Evolutionary conservation across 2,329 filamentous ascomycete species (phyloP), one percentile per base, ranked within the genome.

Genomic region (Chaetomiaceae sp.): DNA sequence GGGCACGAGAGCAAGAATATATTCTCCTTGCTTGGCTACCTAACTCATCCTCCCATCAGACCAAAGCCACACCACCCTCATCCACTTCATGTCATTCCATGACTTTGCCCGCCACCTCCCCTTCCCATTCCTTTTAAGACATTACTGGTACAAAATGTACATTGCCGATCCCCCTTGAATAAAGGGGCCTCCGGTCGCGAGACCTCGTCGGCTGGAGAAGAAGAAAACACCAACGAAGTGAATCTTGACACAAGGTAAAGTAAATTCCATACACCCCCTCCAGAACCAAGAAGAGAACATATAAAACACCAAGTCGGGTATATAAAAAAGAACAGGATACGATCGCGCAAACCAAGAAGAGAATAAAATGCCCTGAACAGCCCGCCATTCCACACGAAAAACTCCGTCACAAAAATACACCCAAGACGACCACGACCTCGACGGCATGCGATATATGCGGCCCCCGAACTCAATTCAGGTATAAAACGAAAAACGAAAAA

Each of bases 141-240:
- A 51, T 51, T 55, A 55, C 44, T 48, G 42, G 40, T 51, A 47
- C 15, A 40, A 38, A 37, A 31, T 31, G 22, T 55, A 55, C 53
- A 55, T 29, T 51, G 47, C 40, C 34, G 19, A 29, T 20, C 20
- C 40, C n/a, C n/a, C n/a, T n/a, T n/a, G 19, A 11, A 34, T 15
- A 39, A 33, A 27, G 7, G 51, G 15, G 25, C 33, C 8, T 9
- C 33, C 27, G 53, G 27, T 47, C 47, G 47, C 47, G 29, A 55
- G 47, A 47, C 47, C 48, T 46, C n/a, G 42, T 20, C 19, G 23
- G 47, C 38, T 44, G 40, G 25, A 42, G n/a, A 61, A 64, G 61
- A 27, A 53, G 59, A 59, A 43, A 43, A 49, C 54, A 45, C 19
- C 52, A 57, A 54, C 25, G 42, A 54, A 59, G 54, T 46, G 46